Evolutionary conservation across 345 rosid genomes (phyloP), one percentile per base, ranked within the genome.

Genomic region (Clausena lansium): DNA sequence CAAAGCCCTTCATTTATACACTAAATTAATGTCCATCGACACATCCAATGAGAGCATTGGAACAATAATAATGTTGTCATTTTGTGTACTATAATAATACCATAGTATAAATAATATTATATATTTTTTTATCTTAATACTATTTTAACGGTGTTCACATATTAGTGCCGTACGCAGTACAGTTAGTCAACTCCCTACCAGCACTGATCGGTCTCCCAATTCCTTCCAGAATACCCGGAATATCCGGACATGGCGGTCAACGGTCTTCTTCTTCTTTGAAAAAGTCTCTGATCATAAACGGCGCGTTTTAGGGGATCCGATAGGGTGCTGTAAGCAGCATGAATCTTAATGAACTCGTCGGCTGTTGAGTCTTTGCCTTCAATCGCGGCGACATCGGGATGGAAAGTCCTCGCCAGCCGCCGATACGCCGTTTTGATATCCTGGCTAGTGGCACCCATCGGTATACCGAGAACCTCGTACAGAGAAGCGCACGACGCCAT

Each of bases 201-300:
- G 84, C 98, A 95, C 97, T 95, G 98, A 76, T 95, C 98, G 5
- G 98, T 90, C 81, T 95, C 98, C 98, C 98, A 95, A 50, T 78
- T 93, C 83, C 92, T 85, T 7, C 97, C 87, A 8, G 76, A 67
- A 80, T 86, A 91, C 4, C 92, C 86, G 0, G 88, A 80, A 41
- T 69, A 77, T 10, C 86, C 87, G 69, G 81, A 59, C 20, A 77
- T 59, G 13, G 80, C 63, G 38, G 92, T 89, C 86, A 93, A 77
- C 84, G 94, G 95, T 78, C 91, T 80, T 13, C 58, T 81, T 55
- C 82, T 50, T 14, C 82, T 47, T 17, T 80, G 78, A 13, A 83
- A 73, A 60, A 89, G 82, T 80, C 80, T 82, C 58, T 91, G 84
- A 76, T 95, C 98, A 22, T 95, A 95, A 30, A 87, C 92, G 71